Base-by-base conservation (phyloP, 768 basidiomycete species). In the Harrya chromipes region DNA sequence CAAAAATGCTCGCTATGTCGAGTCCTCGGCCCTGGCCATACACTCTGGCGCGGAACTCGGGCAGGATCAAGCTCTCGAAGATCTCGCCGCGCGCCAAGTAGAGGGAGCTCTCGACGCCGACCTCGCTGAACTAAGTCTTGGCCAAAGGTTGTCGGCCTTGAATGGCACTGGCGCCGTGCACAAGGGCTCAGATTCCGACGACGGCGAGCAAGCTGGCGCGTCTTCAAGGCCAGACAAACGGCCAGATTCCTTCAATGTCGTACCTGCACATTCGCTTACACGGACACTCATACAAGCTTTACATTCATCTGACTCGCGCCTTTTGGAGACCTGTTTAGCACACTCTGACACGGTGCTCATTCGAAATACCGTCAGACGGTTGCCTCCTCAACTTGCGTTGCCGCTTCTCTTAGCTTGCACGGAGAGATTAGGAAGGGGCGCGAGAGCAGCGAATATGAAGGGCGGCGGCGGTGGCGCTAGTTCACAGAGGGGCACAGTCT, bases 241-340 rank as follows among this genome's bases (percentile, higher is more conserved):
- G 24, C 56, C 49, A 42, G 62, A 46, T 19, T 71, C 72, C 12
- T 62, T 64, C 8, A 61, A 74, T n/a, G 67, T 77, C 35, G 74
- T 84, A 17, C 90, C 94, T 33, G 83, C 91, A 1, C 83, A 85
- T 55, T 94, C 95, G 0, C 79, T 98, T 51, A 91, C 95, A 23
- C 85, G 93, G 47, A 94, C 95, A 23, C 78, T 99, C 42, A 90
- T 95, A 50, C 97, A 99, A 71, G 95, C 97, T 0, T 72, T 99
- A 23, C 97, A 99, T 66, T 97, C 97, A 1, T 86, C 89, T 17
- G 97, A 99, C 73, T 80, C 88, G 3, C 81, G 82, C 10, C 73
- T 98, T 33, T 72, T 98, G 52, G 91, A 97, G 63, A 86, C 86
- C 21, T 95, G 94, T 70, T 71, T 95, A 26, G 74, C 82, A 1